Base-by-base conservation (phyloP, 2,329 filamentous ascomycete genomes). In the Trichothecium roseum region DNA sequence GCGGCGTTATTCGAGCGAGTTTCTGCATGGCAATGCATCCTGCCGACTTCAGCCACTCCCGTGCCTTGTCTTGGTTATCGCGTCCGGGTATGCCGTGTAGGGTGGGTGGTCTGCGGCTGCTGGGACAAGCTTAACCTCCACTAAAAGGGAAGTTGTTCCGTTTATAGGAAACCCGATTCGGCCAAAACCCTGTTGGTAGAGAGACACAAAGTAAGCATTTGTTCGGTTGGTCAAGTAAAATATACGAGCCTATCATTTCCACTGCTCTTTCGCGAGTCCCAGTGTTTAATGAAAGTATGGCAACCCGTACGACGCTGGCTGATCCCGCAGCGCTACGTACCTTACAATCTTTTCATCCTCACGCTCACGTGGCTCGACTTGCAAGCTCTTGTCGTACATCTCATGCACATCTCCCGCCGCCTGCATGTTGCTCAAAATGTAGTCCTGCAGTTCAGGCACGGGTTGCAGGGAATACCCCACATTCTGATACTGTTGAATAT, bases 331-430 rank as follows among this genome's bases (percentile, higher is more conserved):
- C 45, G 49, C 35, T 44, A 70, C 75, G 52, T 79, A 94, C 88
- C 91, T 93, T 56, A 94, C 89, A 69, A 98, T 96, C 72, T 96
- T 96, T 66, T 98, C 91, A 55, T 98, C 91, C 66, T 98, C 91
- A 51, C 91, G 76, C 66, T 98, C 91, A 51, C 91, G 76, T 43
- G 91, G 91, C 59, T 98, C 91, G 41, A 98, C 80, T 52, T 81
- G 73, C 63, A 98, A 68, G 63, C 87, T 94, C 70, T 88, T 88
- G 60, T 96, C 88, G 66, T 96, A 98, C 91, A 96, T 96, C 68
- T 96, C 89, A 59, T 96, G 88, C 43, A 98, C 91, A 57, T 96
- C 89, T 35, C 87, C 84, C 4, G 91, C 89, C 20, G 81, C 82
- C 63, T 93, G 83, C 84, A 96, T 94, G 57, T 96, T 95, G 57